phyloP scores from a whole-genome alignment of 2,329 filamentous ascomycete genomes.

The Fusarium sp. region DNA sequence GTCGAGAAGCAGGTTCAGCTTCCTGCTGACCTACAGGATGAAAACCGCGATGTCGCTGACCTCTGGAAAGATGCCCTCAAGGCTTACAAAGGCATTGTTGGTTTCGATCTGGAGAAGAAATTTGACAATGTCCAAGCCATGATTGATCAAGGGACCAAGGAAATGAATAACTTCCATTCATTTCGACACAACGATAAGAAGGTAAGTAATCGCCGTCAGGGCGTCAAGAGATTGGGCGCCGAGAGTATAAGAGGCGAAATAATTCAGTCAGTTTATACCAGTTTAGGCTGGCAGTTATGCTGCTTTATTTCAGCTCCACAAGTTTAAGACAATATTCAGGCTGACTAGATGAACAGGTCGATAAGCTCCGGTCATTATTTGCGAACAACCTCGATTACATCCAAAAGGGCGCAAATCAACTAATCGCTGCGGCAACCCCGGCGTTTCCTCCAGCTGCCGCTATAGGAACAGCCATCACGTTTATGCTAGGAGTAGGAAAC shows the following conservation, averaged over 20 bases:
- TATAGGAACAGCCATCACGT: constrained; percentile 51
- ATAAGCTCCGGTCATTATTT: constrained; percentile 48
- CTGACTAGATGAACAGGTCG: constrained; percentile 26
- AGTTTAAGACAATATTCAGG: too few species aligned
- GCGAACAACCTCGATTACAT: constrained; percentile 47
- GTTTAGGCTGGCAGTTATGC: too few species aligned
- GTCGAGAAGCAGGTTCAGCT: neutral
- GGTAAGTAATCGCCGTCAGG: too few species aligned
- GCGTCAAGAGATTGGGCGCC: too few species aligned
- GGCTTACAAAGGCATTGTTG: constrained; percentile 49
- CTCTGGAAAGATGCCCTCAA: constrained; percentile 51
- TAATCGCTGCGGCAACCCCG: constrained; percentile 46
- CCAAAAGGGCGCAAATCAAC: constrained; percentile 47
- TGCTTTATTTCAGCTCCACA: too few species aligned
- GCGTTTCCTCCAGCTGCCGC: constrained; percentile 51
- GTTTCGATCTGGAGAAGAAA: constrained; percentile 48
- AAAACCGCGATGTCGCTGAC: constrained; percentile 48
- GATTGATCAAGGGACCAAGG: constrained; percentile 42
- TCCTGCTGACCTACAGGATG: constrained; percentile 28
- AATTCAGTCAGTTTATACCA: neutral
- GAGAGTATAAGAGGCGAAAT: too few species aligned
- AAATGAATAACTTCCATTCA: constrained; percentile 50
- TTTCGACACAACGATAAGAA: constrained; percentile 52
- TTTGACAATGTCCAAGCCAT: constrained; percentile 46
- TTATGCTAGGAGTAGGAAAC: constrained; percentile 37